A percentile compares a stretch with the other conserved stretches of the same genome.
These are phyloP conservation scores for Fusarium sp. DNA, from an alignment of 2,329 filamentous ascomycete genomes.

Conservation along the genomic window DNA sequence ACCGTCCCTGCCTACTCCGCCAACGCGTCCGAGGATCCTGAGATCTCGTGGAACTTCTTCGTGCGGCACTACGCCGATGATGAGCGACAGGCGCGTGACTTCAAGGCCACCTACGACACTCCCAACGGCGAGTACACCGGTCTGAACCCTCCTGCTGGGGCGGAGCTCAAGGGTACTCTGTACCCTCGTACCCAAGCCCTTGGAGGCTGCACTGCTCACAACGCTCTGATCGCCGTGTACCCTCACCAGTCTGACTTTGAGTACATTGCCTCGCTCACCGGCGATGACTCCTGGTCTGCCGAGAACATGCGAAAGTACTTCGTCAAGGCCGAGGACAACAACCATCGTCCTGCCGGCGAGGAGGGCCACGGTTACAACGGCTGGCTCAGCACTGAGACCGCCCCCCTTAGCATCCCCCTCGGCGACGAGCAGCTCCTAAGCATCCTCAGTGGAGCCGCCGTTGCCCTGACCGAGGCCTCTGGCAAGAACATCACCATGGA, in stretches of 20 bases:
- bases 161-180: conserved; percentile 59
- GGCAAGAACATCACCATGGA: conserved; percentile 36
- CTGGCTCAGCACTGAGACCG: conserved; percentile 42
- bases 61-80: conserved; percentile 72
- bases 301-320: conserved; percentile 73
- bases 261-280: conserved; percentile 68
- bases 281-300: conserved; percentile 70
- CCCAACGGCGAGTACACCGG: conserved; percentile 65
- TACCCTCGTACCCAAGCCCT: conserved; percentile 63
- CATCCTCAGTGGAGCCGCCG: conserved; percentile 26
- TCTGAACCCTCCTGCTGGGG: conserved; percentile 56
- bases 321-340: conserved; percentile 67
- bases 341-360: conserved; percentile 54
- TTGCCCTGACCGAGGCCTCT: conserved; percentile 24
- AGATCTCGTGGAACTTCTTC: conserved; percentile 73
- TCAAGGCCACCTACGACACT: conserved; percentile 70
- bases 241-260: conserved; percentile 72
- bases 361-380: conserved; percentile 43
- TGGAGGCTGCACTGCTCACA: conserved; percentile 69
- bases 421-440: conserved; percentile 35
- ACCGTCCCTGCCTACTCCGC: conserved; percentile 68
- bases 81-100: conserved; percentile 65
- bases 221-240: conserved; percentile 70
- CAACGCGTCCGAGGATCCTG: conserved; percentile 67
- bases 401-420: conserved; percentile 34